Evolutionary conservation across 2,329 filamentous ascomycete species (phyloP).

Genomic region (Cadophora gregata): DNA sequence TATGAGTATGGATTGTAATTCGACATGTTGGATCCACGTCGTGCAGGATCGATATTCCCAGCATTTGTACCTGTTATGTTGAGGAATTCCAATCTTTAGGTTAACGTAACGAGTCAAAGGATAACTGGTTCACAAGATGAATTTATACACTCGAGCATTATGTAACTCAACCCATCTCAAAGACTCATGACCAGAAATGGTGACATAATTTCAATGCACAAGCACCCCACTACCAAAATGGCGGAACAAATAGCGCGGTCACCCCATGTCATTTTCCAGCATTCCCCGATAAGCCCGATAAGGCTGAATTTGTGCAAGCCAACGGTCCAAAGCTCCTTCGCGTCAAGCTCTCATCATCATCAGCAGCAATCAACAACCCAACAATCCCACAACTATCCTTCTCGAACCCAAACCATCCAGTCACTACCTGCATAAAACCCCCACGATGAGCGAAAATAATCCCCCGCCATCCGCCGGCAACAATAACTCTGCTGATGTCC

Average conservation of each 20-base stretch:
- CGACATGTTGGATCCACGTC: too few relatives aligned
- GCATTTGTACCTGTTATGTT: too few relatives aligned
- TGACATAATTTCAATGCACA: background rate
- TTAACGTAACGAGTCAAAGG: too few relatives aligned
- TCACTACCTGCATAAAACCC: background rate
- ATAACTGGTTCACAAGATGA: too few relatives aligned
- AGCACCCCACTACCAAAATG: background rate
- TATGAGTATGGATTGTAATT: background rate
- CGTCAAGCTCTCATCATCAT: slow-evolving; percentile 3
- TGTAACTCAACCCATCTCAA: background rate
- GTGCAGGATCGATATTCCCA: too few relatives aligned
- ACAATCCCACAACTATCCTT: background rate
- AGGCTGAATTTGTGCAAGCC: background rate
- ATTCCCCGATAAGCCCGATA: slow-evolving; percentile 17
- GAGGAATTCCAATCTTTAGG: too few relatives aligned
- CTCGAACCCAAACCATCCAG: slow-evolving; percentile 6
- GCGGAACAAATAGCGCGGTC: background rate
- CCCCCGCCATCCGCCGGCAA: slow-evolving; percentile 46
- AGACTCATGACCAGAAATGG: slow-evolving; percentile 10
- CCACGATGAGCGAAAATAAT: slow-evolving; percentile 55
- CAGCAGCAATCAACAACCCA: background rate
- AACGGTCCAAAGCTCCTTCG: slow-evolving; percentile 8
- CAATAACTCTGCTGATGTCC: slow-evolving; percentile 50
- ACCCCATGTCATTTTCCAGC: background rate
- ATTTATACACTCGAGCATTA: too few relatives aligned